These are phyloP conservation scores for Sphaerulina vaccinii DNA, from an alignment of 2,329 filamentous ascomycete species.

Conservation along the genomic window DNA sequence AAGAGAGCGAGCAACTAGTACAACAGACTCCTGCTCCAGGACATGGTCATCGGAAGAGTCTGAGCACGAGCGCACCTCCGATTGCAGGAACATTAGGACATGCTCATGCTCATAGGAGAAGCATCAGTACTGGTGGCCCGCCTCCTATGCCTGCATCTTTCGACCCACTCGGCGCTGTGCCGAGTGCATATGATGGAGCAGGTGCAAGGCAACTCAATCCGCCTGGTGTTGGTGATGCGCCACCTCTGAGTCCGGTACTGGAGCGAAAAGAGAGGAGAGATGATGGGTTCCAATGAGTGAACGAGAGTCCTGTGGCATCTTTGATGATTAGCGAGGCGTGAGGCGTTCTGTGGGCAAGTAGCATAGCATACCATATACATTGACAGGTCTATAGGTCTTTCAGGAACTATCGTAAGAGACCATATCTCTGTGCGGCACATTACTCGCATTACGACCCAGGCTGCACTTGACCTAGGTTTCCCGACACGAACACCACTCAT, in stretches of 20 bases:
- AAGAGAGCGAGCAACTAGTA: slow-evolving; percentile 38
- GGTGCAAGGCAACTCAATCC: slow-evolving; percentile 23
- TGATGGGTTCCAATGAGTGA: slow-evolving; percentile 36
- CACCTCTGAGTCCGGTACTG: slow-evolving; percentile 21
- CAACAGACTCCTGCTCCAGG: slow-evolving; percentile 18
- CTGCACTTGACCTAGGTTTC: too few relatives aligned
- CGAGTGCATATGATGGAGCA: slow-evolving; percentile 28
- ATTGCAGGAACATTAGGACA: slow-evolving; percentile 17
- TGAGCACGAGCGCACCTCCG: slow-evolving; percentile 37
- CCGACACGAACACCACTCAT: too few relatives aligned
- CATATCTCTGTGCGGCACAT: too few relatives aligned
- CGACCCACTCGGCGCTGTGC: slow-evolving; percentile 37
- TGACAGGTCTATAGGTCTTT: too few relatives aligned
- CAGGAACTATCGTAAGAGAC: too few relatives aligned
- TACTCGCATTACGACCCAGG: too few relatives aligned
- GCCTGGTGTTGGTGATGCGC: slow-evolving; percentile 14
- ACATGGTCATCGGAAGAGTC: slow-evolving; percentile 44
- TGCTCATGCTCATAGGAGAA: slow-evolving; percentile 44
- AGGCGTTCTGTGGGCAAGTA: slow-evolving; percentile 1
- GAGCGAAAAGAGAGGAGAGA: slow-evolving; percentile 29
- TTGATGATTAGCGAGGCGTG: slow-evolving; percentile 10
- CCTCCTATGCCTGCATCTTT: slow-evolving; percentile 24
- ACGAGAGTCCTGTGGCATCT: not conserved
- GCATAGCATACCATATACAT: slow-evolving; percentile 10
- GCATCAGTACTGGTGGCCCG: slow-evolving; percentile 39